These are phyloP conservation scores for Elsinoe fawcettii DNA, from an alignment of 2,329 filamentous ascomycete genomes.

Conservation along the genomic window DNA sequence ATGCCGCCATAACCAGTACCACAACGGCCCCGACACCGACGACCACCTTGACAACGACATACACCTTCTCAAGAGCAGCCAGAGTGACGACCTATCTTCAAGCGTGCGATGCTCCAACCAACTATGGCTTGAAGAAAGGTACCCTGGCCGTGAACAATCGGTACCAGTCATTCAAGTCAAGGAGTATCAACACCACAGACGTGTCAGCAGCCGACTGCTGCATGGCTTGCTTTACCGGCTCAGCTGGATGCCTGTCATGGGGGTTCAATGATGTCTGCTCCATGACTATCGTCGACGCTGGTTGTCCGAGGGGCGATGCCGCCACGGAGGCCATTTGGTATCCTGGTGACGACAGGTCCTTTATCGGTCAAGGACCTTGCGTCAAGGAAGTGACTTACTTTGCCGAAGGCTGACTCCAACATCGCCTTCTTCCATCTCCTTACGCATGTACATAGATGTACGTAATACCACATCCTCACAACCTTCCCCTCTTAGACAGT, in stretches of 20 bases:
- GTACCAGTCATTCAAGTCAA: conserved; percentile 1
- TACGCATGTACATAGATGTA: neutral
- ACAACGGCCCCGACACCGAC: conserved; percentile 7
- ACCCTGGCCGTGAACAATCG: neutral
- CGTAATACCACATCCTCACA: neutral
- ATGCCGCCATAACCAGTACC: conserved; percentile 1
- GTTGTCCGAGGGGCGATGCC: neutral
- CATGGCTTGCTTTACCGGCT: neutral
- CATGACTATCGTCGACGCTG: conserved; percentile 2
- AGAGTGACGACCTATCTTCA: conserved; percentile 4
- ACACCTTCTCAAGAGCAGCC: conserved; percentile 8
- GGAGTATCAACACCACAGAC: neutral
- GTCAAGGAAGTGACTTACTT: conserved; percentile 6
- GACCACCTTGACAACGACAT: conserved; percentile 1
- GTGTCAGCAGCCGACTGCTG: neutral
- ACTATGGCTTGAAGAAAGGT: neutral
- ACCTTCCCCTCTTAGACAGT: neutral
- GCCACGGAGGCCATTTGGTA: conserved; percentile 3
- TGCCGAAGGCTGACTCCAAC: neutral
- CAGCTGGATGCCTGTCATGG: neutral
- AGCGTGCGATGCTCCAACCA: neutral
- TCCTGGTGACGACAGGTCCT: neutral
- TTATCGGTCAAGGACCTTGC: conserved; percentile 7
- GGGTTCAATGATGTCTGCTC: conserved; percentile 8
- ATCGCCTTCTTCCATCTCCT: neutral